Base-by-base conservation (phyloP, 169 alveolate species). In the Plasmodium inui region DNA sequence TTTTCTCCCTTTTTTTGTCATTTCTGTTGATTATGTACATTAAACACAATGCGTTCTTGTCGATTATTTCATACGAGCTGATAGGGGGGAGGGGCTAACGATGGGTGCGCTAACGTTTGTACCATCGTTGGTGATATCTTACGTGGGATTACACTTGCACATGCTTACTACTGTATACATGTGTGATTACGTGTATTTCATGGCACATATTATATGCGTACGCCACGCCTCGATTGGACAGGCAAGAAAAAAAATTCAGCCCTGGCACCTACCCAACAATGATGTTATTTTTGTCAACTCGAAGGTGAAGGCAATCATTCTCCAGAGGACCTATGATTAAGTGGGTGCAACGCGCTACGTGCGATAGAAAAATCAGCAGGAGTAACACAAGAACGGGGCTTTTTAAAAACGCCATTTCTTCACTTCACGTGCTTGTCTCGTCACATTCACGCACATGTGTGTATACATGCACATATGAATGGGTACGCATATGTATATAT, bases 51-150 rank as follows among this genome's bases (percentile, higher is more conserved):
- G 83, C 74, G n/a, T 67, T 57, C 14, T 34, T 89, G 22, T 89
- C 89, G 30, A 89, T 89, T 79, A 89, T 79, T 41, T 89, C 94
- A 34, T 89, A 89, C 9, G 94, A 89, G 10, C 94, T 86, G 26
- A 44, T 34, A n/a, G 44, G 10, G 37, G 9, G 22, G 37, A 17
- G 7, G 22, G 57, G 39, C 28, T 7, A 83, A 28, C 44, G 14
- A 30, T 19, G 32, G 26, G 73, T 2, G 26, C 17, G 57, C n/a
- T 37, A 1, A 19, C 5, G 19, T 80, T 22, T 80, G 32, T 80
- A 37, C 67, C 32, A 50, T 7, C 39, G 3, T 7, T 19, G n/a
- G 6, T 70, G 57, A 50, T 50, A 50, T 50, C 9, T 4, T 85
- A 26, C 46, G 19, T 32, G n/a, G 78, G 17, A 72, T 5, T 46